Evolutionary conservation across 2,329 filamentous ascomycete species (phyloP).

Genomic region (Exutisphaerella laricina): DNA sequence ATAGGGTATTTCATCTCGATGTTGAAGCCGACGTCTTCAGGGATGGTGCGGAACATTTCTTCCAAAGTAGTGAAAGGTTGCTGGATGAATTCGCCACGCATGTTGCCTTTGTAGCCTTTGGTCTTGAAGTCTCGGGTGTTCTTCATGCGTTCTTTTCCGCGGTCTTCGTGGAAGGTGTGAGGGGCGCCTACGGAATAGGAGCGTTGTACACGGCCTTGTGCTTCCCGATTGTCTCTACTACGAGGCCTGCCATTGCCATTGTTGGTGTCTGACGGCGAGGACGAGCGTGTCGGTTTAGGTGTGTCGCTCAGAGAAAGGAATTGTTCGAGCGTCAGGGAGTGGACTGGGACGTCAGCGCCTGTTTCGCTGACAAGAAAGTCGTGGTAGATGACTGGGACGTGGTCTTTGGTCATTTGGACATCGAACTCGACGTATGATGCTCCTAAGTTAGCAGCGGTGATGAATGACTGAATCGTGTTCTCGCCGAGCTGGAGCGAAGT

Average conservation of each 20-base stretch:
- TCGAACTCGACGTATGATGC: conserved; percentile 70
- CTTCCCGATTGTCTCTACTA: conserved; percentile 10
- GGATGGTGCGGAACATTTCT: conserved; percentile 82
- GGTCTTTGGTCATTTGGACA: conserved; percentile 97
- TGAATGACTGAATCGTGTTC: conserved; percentile 93
- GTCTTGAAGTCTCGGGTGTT: conserved; percentile 92
- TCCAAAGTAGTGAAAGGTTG: conserved; percentile 92
- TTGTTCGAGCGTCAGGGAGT: conserved; percentile 90
- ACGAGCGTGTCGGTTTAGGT: conserved; percentile 17
- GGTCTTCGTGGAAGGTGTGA: conserved; percentile 35
- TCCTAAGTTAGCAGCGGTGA: conserved; percentile 88
- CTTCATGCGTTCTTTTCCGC: conserved; percentile 73
- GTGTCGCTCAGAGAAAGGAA: conserved; percentile 54
- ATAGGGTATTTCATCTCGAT: conserved; percentile 99
- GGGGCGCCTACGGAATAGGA: conserved; percentile 57
- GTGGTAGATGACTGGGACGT: conserved; percentile 96
- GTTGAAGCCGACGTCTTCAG: conserved; percentile 84
- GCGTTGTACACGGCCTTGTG: conserved; percentile 35
- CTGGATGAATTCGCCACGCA: conserved; percentile 88
- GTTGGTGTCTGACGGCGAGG: conserved; percentile 12
- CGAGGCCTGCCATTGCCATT: conserved; percentile 7
- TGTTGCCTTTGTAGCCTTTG: conserved; percentile 95
- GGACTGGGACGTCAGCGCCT: conserved; percentile 92
- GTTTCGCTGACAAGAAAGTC: conserved; percentile 98
- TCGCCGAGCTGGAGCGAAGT: conserved; percentile 90